These are phyloP conservation scores for Peronospora tabacina DNA, from an alignment of 352 stramenopile species.

Conservation along the genomic window DNA sequence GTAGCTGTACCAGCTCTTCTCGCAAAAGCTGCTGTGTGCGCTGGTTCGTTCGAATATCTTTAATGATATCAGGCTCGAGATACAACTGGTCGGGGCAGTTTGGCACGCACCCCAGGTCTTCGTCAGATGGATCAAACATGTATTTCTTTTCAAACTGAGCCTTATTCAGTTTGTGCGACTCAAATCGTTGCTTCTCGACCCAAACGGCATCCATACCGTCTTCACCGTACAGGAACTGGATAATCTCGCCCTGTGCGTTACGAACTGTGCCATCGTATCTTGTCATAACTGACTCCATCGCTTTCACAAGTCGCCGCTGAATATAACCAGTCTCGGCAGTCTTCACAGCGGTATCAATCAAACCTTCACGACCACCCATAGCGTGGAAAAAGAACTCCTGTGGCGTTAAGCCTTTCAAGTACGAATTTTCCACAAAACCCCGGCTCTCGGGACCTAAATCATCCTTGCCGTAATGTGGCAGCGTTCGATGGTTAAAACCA, in stretches of 20 bases:
- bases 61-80: constrained; percentile 80
- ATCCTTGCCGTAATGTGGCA: constrained; percentile 93
- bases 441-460: constrained; percentile 96
- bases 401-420: constrained; percentile 91
- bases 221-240: constrained; percentile 91
- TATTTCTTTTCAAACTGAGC: constrained; percentile 92
- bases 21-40: constrained; percentile 91
- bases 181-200: constrained; percentile 97
- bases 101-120: constrained; percentile 88
- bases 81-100: constrained; percentile 81
- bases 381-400: constrained; percentile 99
- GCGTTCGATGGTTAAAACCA: constrained; percentile 93
- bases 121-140: constrained; percentile 88
- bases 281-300: constrained; percentile 98
- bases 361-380: constrained; percentile 97
- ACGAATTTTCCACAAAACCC: constrained; percentile 99
- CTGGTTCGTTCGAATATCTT: constrained; percentile 90
- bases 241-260: constrained; percentile 87
- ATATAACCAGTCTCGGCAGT: constrained; percentile 99
- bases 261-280: constrained; percentile 98
- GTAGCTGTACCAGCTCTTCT: constrained; percentile 90
- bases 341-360: constrained; percentile 99
- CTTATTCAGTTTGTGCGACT: constrained; percentile 87
- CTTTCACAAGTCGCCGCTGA: constrained; percentile 98
- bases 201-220: constrained; percentile 99